Base-by-base conservation (phyloP, 192 early-diverging fungal species). In the Coemansia sp. region DNA sequence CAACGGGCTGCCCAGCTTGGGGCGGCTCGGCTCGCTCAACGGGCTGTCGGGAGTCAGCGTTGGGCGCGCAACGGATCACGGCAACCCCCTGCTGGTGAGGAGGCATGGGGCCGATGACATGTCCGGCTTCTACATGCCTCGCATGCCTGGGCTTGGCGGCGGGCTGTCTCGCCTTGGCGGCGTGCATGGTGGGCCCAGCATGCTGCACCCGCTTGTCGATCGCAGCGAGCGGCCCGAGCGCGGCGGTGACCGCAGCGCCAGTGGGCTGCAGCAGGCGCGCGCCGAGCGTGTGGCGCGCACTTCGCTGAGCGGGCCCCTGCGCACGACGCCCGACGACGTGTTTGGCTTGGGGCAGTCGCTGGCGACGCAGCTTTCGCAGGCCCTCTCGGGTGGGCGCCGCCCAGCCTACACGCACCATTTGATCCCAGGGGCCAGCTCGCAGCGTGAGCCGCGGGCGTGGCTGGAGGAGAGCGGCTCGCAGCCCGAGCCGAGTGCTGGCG, bases 141-240 rank as follows among this genome's bases (percentile, higher is more conserved):
- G 75, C 2, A 29, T 77, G 62, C 37, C 72, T 21, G 66, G 59
- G 4, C 60, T 83, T 41, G 63, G 66, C n/a, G 68, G 68, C 11
- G 54, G 69, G 27, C n/a, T 62, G 34, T 36, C 59, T 17, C 59
- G 62, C 5, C 57, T 61, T 8, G 51, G 70, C 0, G 41, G 68
- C 4, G 34, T 66, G 8, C 62, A 40, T 37, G 67, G 64, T 37
- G 67, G 64, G 21, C 72, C 71, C 31, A 74, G 59, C 54, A 83
- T 83, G 80, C 54, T 51, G 11, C 80, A 83, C 19, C 75, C 75
- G 48, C 53, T 83, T 40, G 37, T 83, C 1, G 75, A 73, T n/a
- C 67, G 60, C 10, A 42, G 63, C 24, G 71, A 62, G 16, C 51
- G 67, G 36, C 11, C 40, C 1, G 46, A 50, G 21, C 46, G 46